Percentiles rank a stretch among this genome's conserved stretches.
Conservation (phyloP, 2,329 filamentous ascomycete genomes). For the Venturia nashicola region DNA sequence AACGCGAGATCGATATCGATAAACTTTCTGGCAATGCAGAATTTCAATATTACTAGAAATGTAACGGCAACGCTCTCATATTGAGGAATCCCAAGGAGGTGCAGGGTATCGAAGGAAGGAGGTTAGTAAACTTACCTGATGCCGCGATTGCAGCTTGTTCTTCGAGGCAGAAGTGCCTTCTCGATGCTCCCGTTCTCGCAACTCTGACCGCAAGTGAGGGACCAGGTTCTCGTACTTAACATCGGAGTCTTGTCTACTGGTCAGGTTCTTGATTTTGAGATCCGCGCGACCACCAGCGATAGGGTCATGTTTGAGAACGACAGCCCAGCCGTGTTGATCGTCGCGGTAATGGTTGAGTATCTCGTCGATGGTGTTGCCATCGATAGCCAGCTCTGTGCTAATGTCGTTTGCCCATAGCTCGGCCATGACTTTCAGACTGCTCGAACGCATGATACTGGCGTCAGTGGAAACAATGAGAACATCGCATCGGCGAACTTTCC, state of each 20-base stretch:
- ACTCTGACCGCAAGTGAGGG: constrained; percentile 68
- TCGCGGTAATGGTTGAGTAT: constrained; percentile 64
- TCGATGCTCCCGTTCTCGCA: constrained; percentile 63
- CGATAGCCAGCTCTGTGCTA: constrained; percentile 74
- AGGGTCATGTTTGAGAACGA: constrained; percentile 68
- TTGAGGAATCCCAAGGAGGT: neutral
- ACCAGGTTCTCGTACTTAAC: constrained; percentile 61
- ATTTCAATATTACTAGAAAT: neutral
- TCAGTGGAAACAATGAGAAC: constrained; percentile 86
- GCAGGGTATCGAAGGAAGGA: neutral
- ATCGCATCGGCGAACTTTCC: constrained; percentile 53
- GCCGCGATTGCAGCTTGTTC: constrained; percentile 16
- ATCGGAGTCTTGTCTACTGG: constrained; percentile 65
- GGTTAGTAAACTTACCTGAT: constrained; percentile 7
- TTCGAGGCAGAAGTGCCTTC: constrained; percentile 31
- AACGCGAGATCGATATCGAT: neutral
- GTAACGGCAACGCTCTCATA: no score
- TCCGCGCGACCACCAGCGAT: constrained; percentile 39
- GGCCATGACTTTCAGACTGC: constrained; percentile 65
- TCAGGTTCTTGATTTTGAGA: constrained; percentile 68
- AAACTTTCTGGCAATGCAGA: neutral
- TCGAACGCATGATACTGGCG: constrained; percentile 57
- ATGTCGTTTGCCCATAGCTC: constrained; percentile 74
- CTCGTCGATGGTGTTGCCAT: constrained; percentile 68
- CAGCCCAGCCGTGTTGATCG: constrained; percentile 71